phyloP scores from a whole-genome alignment of 768 basidiomycete genomes.

The Myochromella boudieri region DNA sequence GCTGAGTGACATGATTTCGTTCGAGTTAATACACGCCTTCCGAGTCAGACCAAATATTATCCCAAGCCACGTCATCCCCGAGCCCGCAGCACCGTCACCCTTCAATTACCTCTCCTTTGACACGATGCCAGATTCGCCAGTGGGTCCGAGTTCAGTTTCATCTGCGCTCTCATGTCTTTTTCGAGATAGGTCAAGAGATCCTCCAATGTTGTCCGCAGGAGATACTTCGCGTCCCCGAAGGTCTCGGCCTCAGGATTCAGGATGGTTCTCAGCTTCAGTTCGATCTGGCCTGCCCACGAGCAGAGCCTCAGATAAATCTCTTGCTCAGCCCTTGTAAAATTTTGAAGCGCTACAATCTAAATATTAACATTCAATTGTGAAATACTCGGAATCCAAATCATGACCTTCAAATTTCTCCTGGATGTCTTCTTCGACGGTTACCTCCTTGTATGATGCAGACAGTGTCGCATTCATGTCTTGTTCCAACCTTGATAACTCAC shows the following conservation, averaged over 20 bases:
- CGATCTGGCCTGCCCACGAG: not conserved
- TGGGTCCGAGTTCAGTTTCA: no score
- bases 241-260: not conserved
- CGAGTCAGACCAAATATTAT: no score
- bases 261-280: not conserved
- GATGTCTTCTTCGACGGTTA: not conserved
- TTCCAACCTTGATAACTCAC: not conserved
- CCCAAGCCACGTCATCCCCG: no score
- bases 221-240: not conserved
- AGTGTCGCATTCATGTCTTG: not conserved
- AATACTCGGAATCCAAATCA: no score
- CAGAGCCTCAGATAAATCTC: slow-evolving; percentile 1
- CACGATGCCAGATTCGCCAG: no score
- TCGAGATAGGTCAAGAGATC: not conserved
- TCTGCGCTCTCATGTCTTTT: no score
- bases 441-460: not conserved
- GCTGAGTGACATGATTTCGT: no score
- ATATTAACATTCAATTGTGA: not conserved
- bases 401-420: not conserved
- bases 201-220: not conserved
- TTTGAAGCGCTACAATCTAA: not conserved
- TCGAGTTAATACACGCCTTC: no score
- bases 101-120: no score
- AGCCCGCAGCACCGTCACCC: no score
- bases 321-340: not conserved